Conservation (phyloP, 2,329 filamentous ascomycete genomes). For the Ophiobolus disseminans region DNA sequence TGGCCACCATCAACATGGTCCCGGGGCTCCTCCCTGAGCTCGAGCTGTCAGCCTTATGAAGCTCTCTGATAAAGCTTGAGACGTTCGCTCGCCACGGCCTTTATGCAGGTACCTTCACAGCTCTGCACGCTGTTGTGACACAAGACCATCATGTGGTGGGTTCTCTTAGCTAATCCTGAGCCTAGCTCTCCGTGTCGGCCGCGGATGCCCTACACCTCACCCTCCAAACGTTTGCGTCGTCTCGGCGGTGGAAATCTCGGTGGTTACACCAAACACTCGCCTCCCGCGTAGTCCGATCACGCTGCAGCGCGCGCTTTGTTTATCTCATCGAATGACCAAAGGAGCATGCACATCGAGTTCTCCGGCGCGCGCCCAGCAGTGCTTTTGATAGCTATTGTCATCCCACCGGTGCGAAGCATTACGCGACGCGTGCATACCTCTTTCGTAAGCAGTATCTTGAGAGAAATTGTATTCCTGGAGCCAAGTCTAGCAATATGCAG, state of each 20-base stretch:
- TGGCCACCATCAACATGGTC: conserved; percentile 13
- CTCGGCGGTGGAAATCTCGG: conserved; percentile 35
- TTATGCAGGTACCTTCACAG: conserved; percentile 40
- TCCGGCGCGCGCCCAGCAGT: conserved; percentile 18
- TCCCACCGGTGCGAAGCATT: conserved; percentile 29
- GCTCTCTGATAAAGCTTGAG: conserved; percentile 8
- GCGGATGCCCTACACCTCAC: conserved; percentile 40
- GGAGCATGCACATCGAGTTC: conserved; percentile 12
- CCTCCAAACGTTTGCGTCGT: conserved; percentile 25
- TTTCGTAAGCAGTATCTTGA: conserved; percentile 36
- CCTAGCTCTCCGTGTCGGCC: conserved; percentile 35
- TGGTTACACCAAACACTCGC: conserved; percentile 34
- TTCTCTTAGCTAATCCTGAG: conserved; percentile 23
- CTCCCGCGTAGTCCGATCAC: conserved; percentile 28
- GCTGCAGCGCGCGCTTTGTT: conserved; percentile 24
- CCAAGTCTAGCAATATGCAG: conserved; percentile 29
- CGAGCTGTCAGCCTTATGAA: conserved; percentile 26
- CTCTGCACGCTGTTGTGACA: conserved; percentile 25
- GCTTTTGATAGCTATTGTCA: conserved; percentile 26
- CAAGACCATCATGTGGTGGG: conserved; percentile 32
- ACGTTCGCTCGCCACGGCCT: conserved; percentile 10
- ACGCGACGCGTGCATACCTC: conserved; percentile 31
- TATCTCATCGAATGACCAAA: conserved; percentile 38
- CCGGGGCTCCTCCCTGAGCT: conserved; percentile 18
- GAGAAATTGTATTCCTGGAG: conserved; percentile 20